phyloP scores from a whole-genome alignment of 371 early-diverging fungal species.

The Lichtheimia ornata region DNA sequence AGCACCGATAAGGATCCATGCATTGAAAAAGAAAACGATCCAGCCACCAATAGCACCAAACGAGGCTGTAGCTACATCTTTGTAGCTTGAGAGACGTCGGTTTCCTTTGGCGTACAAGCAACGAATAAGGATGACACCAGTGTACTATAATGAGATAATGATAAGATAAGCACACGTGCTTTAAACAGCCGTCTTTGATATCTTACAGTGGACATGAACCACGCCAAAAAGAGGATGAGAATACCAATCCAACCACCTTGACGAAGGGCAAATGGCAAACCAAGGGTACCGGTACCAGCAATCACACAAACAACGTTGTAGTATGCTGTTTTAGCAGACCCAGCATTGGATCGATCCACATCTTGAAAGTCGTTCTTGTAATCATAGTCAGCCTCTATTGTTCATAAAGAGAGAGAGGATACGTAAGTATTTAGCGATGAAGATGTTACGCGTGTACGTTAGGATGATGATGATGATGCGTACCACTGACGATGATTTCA shows the following conservation, averaged over 20 bases:
- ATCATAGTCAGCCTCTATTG: conserved; percentile 7
- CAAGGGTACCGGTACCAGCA: conserved; percentile 82
- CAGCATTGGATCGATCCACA: conserved; percentile 14
- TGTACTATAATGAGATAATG: conserved; percentile 17
- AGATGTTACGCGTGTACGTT: too few relatives aligned
- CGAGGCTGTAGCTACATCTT: conserved; percentile 26
- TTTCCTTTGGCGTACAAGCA: conserved; percentile 40
- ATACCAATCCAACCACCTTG: conserved; percentile 84
- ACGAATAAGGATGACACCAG: conserved; percentile 37
- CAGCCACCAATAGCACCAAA: conserved; percentile 44
- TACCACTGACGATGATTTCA: too few relatives aligned
- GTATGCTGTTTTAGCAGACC: conserved; percentile 45
- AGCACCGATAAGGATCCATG: conserved; percentile 56
- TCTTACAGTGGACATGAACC: conserved; percentile 68
- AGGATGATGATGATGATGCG: too few relatives aligned
- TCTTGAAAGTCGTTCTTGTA: conserved; percentile 16
- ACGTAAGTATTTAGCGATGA: too few relatives aligned
- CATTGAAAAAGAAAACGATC: conserved; percentile 55
- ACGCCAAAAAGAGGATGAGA: conserved; percentile 72
- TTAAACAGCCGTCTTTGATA: background rate
- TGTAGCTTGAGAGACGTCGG: conserved; percentile 44
- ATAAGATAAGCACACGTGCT: background rate
- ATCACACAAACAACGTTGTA: conserved; percentile 74
- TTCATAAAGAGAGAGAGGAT: too few relatives aligned
- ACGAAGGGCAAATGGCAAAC: conserved; percentile 75